Evolutionary conservation across 345 rosid genomes (phyloP), one percentile per base, ranked within the genome.

Genomic region (Pugionium cornutum): DNA sequence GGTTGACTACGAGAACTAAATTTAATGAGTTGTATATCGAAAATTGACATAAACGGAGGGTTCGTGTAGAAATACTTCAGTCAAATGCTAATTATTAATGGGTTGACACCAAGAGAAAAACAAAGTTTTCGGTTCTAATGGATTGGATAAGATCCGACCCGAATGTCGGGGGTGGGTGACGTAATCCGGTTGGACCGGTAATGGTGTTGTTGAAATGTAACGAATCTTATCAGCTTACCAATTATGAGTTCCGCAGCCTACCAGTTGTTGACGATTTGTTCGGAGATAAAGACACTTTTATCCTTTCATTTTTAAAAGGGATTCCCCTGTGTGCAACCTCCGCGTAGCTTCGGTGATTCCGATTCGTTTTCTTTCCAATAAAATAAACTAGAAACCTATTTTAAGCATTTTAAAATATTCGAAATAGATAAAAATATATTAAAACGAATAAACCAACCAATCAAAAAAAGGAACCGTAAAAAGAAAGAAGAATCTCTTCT

Each of bases 201-300:
- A 26, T 66, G 67, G 55, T 60, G 72, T 59, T 59, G 77, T 52
- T 73, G 67, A 59, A 66, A 73, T 67, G 77, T 74, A 67, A 58
- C 68, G 79, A 75, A 75, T 75, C 71, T 44, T 64, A 36, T 51
- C 46, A 46, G 67, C 78, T 52, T 75, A 28, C 64, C 2, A 33
- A 11, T 64, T 52, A 64, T 71, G 75, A 75, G 43, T 69, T 69
- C 74, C 58, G 32, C 46, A 44, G n/a, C 66, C 66, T 69, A 64
- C 69, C 28, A 74, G 35, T 63, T 39, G 41, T 60, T 51, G 58
- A 56, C 58, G 66, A 56, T 35, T 50, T 28, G 60, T 58, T 65
- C 33, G 9, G 58, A 35, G 55, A 39, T 29, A 2, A 64, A 40
- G 48, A 26, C 50, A 54, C 9, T 43, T 64, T 57, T 50, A 66